These are phyloP conservation scores for Raffaelea deltoideospora DNA, from an alignment of 2,329 filamentous ascomycete species.

Conservation along the genomic window DNA sequence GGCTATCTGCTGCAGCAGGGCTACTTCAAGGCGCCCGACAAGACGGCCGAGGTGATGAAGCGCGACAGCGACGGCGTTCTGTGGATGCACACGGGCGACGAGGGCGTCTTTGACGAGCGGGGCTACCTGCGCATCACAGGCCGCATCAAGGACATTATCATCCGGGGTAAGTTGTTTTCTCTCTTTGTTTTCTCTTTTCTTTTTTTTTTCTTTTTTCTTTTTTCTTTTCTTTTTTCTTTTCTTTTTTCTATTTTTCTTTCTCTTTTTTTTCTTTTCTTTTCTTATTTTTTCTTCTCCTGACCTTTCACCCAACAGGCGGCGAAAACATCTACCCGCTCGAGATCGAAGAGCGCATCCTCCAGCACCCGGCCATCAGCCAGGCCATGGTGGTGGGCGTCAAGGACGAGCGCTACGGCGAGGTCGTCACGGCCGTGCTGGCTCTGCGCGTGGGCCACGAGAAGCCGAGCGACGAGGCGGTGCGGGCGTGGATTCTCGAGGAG, in stretches of 20 bases:
- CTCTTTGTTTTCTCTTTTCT: too few species aligned
- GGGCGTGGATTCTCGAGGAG: constrained; percentile 1
- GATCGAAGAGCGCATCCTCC: constrained; percentile 6
- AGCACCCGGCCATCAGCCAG: constrained; percentile 5
- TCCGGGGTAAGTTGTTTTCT: constrained; percentile 33
- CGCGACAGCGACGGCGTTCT: constrained; percentile 35
- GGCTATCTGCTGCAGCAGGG: constrained; percentile 61
- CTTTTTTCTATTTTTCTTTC: too few species aligned
- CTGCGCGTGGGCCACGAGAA: background rate
- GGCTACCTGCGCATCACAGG: constrained; percentile 63
- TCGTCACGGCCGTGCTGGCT: background rate
- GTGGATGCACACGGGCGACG: constrained; percentile 56
- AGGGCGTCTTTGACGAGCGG: constrained; percentile 50
- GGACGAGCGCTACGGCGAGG: constrained; percentile 6
- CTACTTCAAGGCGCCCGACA: constrained; percentile 56
- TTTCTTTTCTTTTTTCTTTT: background rate
- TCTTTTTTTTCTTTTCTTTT: too few species aligned
- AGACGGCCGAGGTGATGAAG: constrained; percentile 49
- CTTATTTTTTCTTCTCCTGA: background rate
- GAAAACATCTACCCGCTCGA: constrained; percentile 9
- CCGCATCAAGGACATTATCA: constrained; percentile 67
- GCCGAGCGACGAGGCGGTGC: background rate
- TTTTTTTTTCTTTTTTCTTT: too few species aligned
- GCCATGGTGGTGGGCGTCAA: constrained; percentile 5
- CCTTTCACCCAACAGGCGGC: constrained; percentile 3